Base-by-base conservation (phyloP, 75 land plant species). In the Picea sitchensis region DNA sequence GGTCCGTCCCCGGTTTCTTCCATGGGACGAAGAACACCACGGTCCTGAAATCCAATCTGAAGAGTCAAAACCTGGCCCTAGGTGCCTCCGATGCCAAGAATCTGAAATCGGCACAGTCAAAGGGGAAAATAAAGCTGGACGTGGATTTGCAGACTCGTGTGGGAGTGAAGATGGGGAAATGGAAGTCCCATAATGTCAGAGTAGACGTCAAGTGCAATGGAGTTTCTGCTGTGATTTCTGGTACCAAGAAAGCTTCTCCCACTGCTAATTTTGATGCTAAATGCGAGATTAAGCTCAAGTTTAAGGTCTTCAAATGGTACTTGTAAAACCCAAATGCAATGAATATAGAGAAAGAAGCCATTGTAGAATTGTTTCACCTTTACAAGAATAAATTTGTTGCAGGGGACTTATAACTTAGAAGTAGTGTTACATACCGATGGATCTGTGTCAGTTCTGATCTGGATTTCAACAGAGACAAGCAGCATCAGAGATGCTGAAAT, bases 11-110 rank as follows among this genome's bases (percentile, higher is more conserved):
- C 13, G 81, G 77, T 4, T 91, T 91, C 83, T 79, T 65, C 38
- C 90, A 88, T 34, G 81, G 58, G 20, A 69, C 78, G 20, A 86
- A 81, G 83, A 88, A 86, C 82, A 80, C 84, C 59, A 88, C 92
- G 23, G 1, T 31, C 61, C 17, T 91, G 23, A 78, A 23, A 13
- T 59, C 73, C 14, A 17, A 71, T 20, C 73, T 71, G 13, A 71
- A 71, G n/a, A 71, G 51, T 47, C 12, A 2, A 7, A 38, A 71
- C 44, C 44, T n/a, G 1, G 73, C 36, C 2, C 26, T 71, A 8
- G 26, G 21, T 41, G 3, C 73, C 0, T 71, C 73, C 17, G 23
- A 80, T 13, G 78, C 78, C 17, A 51, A 23, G 8, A 32, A 36
- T 1, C 72, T 88, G 72, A 73, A 41, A 14, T 59, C 88, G 31